A percentile compares a stretch with the other conserved stretches of the same genome.
These are phyloP conservation scores for Xylariaceae sp. DNA, from an alignment of 2,329 filamentous ascomycete species.

Conservation along the genomic window DNA sequence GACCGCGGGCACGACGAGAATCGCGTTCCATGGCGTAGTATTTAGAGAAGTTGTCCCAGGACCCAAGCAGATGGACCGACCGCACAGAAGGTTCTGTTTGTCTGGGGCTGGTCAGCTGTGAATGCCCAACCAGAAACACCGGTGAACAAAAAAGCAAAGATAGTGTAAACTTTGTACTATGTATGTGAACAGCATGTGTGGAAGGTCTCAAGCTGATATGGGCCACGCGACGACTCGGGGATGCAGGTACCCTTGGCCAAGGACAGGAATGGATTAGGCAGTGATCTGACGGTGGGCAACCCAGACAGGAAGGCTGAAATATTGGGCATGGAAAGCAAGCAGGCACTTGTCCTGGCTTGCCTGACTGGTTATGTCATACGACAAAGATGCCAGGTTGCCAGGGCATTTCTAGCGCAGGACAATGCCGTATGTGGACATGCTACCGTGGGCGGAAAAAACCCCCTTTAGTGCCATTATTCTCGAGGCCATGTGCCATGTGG, in stretches of 20 bases:
- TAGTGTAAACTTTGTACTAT: constrained; percentile 4
- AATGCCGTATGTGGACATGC: background rate
- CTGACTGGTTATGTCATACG: constrained; percentile 1
- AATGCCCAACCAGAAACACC: constrained; percentile 3
- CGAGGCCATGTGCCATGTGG: background rate
- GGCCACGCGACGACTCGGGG: constrained; percentile 9
- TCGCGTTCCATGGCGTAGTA: constrained; percentile 81
- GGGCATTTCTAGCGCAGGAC: no score
- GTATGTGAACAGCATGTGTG: background rate
- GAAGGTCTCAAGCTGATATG: background rate
- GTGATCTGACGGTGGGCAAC: constrained; percentile 20
- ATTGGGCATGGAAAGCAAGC: constrained; percentile 13
- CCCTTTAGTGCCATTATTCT: background rate
- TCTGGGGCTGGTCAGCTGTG: constrained; percentile 35
- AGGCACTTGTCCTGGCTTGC: constrained; percentile 9
- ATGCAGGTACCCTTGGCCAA: constrained; percentile 3
- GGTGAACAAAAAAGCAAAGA: constrained; percentile 7
- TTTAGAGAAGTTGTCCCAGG: constrained; percentile 89
- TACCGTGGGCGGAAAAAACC: background rate
- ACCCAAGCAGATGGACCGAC: constrained; percentile 78
- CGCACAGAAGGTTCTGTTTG: constrained; percentile 57
- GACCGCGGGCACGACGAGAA: constrained; percentile 63
- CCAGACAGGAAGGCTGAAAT: constrained; percentile 13
- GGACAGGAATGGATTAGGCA: constrained; percentile 5
- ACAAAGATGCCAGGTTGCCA: constrained; percentile 5